These are phyloP conservation scores for Cupressus sempervirens DNA, from an alignment of 75 land plant genomes.

Conservation along the genomic window DNA sequence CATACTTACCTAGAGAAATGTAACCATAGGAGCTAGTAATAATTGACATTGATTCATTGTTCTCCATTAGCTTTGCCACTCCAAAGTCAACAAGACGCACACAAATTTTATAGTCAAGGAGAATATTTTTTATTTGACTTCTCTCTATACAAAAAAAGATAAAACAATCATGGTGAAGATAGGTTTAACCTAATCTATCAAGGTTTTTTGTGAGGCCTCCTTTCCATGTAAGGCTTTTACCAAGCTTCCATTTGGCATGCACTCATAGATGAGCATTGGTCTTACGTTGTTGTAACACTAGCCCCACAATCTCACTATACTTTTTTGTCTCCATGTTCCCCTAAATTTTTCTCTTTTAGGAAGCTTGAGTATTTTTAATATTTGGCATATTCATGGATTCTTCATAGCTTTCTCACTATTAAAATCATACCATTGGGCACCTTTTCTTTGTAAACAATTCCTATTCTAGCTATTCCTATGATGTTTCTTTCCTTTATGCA, in stretches of 20 bases:
- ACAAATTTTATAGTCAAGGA: conserved; percentile 64
- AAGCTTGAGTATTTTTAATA: conserved; percentile 25
- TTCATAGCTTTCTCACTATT: conserved; percentile 70
- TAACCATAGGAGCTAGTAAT: conserved; percentile 85
- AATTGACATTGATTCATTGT: conserved; percentile 63
- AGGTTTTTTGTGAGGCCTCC: conserved; percentile 22
- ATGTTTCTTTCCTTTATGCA: conserved; percentile 68
- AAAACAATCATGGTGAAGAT: conserved; percentile 81
- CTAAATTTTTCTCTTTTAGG: conserved; percentile 52
- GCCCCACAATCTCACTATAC: conserved; percentile 62
- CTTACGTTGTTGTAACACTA: conserved; percentile 53
- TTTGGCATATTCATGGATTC: conserved; percentile 18
- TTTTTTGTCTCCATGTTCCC: conserved; percentile 66
- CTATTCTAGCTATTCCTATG: conserved; percentile 71
- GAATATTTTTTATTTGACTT: conserved; percentile 73
- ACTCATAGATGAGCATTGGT: conserved; percentile 65
- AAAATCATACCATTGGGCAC: conserved; percentile 37
- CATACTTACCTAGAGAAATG: conserved; percentile 76
- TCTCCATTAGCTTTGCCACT: conserved; percentile 51
- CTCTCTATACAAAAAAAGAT: conserved; percentile 77
- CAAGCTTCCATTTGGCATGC: conserved; percentile 73
- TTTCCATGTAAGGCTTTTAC: conserved; percentile 57
- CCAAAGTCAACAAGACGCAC: conserved; percentile 82
- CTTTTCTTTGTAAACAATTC: conserved; percentile 76
- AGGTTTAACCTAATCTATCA: conserved; percentile 52